A percentile compares a stretch with the other conserved stretches of the same genome.
Evolutionary conservation across 371 early-diverging fungal species (phyloP).

Genomic region (Nematocida parisii): DNA sequence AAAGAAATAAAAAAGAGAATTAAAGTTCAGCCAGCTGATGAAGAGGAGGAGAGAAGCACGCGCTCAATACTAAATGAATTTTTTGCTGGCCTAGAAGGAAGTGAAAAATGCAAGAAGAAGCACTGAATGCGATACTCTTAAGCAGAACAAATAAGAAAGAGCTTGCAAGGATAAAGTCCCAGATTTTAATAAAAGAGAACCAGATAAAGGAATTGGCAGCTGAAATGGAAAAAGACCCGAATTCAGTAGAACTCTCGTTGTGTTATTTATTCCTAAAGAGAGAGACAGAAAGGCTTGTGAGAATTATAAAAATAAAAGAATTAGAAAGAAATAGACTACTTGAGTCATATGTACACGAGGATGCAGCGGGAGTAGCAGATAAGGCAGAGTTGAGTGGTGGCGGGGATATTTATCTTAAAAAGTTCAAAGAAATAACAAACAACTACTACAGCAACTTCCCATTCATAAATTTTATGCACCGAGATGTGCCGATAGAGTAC

Average conservation of each 20-base stretch:
- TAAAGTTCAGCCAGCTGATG: no score
- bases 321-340: constrained; percentile 16
- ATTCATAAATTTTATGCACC: constrained; percentile 14
- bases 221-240: constrained; percentile 15
- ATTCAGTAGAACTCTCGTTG: constrained; percentile 30
- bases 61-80: constrained; percentile 33
- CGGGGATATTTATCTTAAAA: not conserved
- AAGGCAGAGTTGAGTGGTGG: not conserved
- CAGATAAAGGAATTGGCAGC: not conserved
- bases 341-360: not conserved
- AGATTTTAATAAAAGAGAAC: constrained; percentile 37
- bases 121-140: constrained; percentile 16
- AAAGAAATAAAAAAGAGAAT: constrained; percentile 25
- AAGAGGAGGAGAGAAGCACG: constrained; percentile 12
- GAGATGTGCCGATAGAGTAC: constrained; percentile 36
- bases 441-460: constrained; percentile 26
- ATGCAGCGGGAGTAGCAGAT: not conserved
- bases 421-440: constrained; percentile 34
- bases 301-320: constrained; percentile 22
- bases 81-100: constrained; percentile 16
- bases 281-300: constrained; percentile 43
- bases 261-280: constrained; percentile 37
- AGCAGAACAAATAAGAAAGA: constrained; percentile 20
- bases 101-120: constrained; percentile 47
- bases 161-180: not conserved